phyloP scores from a whole-genome alignment of 768 basidiomycete species.

The Suillus subalutaceus region DNA sequence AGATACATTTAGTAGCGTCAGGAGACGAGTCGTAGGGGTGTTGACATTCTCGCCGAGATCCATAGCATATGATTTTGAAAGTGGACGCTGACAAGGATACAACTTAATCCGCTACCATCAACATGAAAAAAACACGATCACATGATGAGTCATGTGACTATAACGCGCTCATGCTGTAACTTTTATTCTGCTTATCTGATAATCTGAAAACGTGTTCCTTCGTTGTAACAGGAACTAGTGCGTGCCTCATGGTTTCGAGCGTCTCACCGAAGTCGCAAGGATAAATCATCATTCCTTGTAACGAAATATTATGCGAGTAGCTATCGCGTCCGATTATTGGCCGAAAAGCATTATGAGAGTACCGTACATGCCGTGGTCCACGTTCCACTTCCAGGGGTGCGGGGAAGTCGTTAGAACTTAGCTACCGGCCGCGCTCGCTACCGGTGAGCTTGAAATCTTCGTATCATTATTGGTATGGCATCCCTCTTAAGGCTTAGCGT shows the following conservation, averaged over 20 bases:
- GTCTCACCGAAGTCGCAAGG: not conserved
- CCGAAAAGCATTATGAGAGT: not conserved
- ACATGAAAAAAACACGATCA: not conserved
- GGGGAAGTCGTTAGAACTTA: not conserved
- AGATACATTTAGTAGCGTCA: conserved; percentile 90
- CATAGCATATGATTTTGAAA: not conserved
- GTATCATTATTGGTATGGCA: not conserved
- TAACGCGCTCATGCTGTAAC: not conserved
- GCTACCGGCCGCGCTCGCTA: not conserved
- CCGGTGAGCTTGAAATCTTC: not conserved
- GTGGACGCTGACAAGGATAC: not conserved
- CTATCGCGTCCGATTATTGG: not conserved
- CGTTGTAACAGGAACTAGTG: not conserved
- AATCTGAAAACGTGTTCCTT: not conserved
- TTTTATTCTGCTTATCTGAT: not conserved
- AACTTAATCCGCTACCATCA: not conserved
- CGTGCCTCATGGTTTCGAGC: not conserved
- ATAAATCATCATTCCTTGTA: not conserved
- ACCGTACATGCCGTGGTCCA: not conserved
- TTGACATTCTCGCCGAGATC: conserved; percentile 38
- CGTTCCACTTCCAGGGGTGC: not conserved
- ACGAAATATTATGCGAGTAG: not conserved
- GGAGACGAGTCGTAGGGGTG: conserved; percentile 71
- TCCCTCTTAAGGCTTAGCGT: not conserved
- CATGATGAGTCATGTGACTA: not conserved